Percentiles rank a stretch among this genome's conserved stretches.
These are phyloP conservation scores for Cytospora mali DNA, from an alignment of 2,329 filamentous ascomycete species.

Conservation along the genomic window DNA sequence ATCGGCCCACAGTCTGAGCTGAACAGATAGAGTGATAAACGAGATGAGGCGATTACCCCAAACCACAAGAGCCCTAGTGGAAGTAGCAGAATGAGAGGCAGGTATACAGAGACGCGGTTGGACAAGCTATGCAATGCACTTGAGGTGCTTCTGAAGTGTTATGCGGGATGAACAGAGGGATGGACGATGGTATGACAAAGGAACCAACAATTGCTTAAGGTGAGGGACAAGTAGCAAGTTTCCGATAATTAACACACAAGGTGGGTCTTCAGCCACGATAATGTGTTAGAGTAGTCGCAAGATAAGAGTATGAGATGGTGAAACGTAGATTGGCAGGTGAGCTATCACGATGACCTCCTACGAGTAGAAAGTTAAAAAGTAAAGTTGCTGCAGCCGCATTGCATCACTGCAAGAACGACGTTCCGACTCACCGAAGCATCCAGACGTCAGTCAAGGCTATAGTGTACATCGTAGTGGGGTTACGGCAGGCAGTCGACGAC, in stretches of 20 bases:
- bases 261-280: background rate
- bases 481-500: background rate
- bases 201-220: background rate
- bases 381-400: constrained; percentile 31
- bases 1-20: background rate
- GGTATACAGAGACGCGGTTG: background rate
- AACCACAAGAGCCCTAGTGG: background rate
- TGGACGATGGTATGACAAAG: constrained; percentile 8
- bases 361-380: constrained; percentile 15
- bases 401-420: constrained; percentile 30
- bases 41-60: background rate
- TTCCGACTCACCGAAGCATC: constrained; percentile 15
- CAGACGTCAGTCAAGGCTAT: constrained; percentile 23
- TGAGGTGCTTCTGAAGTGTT: background rate
- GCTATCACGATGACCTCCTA: constrained; percentile 11
- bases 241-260: constrained; percentile 7
- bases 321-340: background rate
- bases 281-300: background rate
- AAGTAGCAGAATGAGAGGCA: background rate
- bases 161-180: constrained; percentile 10
- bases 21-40: background rate
- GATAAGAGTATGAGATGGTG: background rate
- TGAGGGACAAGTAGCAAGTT: background rate
- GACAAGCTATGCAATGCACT: background rate
- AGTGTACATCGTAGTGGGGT: constrained; percentile 15